Conservation (phyloP, 106 monocot genomes). For the Phalaenopsis equestris region DNA sequence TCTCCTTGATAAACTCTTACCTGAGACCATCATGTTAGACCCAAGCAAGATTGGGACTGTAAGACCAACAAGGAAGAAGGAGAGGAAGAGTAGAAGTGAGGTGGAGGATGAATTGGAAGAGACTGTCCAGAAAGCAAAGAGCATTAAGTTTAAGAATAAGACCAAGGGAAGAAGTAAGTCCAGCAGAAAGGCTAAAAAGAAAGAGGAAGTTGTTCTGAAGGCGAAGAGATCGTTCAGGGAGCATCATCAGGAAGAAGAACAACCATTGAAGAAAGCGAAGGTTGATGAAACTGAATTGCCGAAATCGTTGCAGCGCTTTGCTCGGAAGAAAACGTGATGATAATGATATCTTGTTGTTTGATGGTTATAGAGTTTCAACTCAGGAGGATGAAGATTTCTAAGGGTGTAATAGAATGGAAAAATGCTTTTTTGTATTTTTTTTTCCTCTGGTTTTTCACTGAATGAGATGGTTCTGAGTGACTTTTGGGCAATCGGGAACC, state of each 20-base stretch:
- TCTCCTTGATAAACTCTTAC: conserved; percentile 82
- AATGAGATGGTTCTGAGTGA: too few species aligned
- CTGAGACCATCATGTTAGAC: conserved; percentile 90
- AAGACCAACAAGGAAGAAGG: conserved; percentile 31
- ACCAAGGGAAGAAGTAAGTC: conserved; percentile 95
- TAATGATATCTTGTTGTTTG: background rate
- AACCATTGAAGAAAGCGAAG: conserved; percentile 30
- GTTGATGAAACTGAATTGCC: conserved; percentile 37
- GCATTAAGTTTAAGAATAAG: conserved; percentile 56
- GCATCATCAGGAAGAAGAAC: conserved; percentile 19
- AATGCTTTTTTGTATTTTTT: too few species aligned
- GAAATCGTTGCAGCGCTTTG: conserved; percentile 72
- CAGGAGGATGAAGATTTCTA: too few species aligned
- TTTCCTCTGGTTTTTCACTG: too few species aligned
- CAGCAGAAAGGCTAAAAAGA: conserved; percentile 64
- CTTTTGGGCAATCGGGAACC: too few species aligned
- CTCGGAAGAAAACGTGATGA: conserved; percentile 26
- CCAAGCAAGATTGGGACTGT: conserved; percentile 68
- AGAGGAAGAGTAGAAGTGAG: conserved; percentile 42
- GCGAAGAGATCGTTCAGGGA: conserved; percentile 68
- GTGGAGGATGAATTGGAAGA: conserved; percentile 50
- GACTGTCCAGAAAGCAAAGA: conserved; percentile 52
- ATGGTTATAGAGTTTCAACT: background rate
- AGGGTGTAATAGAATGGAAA: too few species aligned
- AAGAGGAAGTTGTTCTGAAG: conserved; percentile 61